Percentiles rank a stretch among this genome's conserved stretches.
Evolutionary conservation across 805 yeast species (phyloP).

Genomic region (Barnettozyma siamensis): DNA sequence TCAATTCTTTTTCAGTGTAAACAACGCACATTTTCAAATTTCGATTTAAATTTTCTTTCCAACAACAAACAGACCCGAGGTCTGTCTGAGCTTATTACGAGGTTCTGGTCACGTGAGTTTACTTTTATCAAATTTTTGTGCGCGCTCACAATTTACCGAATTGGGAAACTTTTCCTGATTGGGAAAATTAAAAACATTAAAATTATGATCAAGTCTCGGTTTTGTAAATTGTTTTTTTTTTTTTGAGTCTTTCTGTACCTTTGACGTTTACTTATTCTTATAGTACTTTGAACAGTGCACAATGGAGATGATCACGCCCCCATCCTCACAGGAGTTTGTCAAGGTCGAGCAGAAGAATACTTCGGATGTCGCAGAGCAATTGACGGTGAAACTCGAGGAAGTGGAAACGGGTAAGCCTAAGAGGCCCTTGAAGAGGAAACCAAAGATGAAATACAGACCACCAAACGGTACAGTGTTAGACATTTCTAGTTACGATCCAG

Average conservation of each 20-base stretch:
- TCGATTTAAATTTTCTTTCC: no score
- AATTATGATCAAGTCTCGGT: not conserved
- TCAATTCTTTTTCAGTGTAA: no score
- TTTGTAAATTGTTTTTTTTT: conserved; percentile 1
- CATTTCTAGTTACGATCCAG: conserved; percentile 24
- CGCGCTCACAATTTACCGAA: not conserved
- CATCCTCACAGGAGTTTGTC: conserved; percentile 21
- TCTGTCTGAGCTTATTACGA: not conserved
- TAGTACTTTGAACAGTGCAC: not conserved
- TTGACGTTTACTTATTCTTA: no score
- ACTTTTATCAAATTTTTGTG: no score
- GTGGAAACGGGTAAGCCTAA: not conserved
- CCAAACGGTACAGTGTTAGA: conserved; percentile 39
- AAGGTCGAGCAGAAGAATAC: not conserved
- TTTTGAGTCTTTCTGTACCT: not conserved
- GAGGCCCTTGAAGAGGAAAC: conserved; percentile 31
- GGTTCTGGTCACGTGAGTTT: not conserved
- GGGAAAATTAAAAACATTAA: conserved; percentile 22
- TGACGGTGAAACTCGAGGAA: not conserved
- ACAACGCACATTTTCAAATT: no score
- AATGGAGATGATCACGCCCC: conserved; percentile 23
- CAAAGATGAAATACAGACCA: conserved; percentile 42
- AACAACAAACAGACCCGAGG: not conserved
- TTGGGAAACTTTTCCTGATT: conserved; percentile 15
- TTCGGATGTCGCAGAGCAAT: not conserved